These are phyloP conservation scores for Xerocomellus dryophilus DNA, from an alignment of 768 basidiomycete genomes.

Conservation along the genomic window DNA sequence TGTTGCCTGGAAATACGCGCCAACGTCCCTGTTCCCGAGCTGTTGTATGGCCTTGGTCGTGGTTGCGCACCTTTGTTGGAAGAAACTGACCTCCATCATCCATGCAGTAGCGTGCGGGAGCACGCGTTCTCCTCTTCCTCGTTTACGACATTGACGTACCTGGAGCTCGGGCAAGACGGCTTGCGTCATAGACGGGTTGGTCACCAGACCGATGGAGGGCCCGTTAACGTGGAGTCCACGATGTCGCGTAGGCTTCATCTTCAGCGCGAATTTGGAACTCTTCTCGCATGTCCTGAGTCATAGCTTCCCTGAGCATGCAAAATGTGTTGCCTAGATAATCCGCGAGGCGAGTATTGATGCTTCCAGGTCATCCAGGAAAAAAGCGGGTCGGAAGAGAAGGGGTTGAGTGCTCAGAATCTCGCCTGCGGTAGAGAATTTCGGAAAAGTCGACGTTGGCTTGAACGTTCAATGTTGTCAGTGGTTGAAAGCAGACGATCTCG, in stretches of 20 bases:
- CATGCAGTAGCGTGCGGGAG: constrained; percentile 7
- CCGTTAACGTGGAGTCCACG: constrained; percentile 40
- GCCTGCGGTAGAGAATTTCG: constrained; percentile 59
- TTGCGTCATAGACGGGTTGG: no score
- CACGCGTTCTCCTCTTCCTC: constrained; percentile 15
- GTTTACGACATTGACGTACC: constrained; percentile 20
- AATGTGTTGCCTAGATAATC: constrained; percentile 65
- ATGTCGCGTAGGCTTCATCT: constrained; percentile 40
- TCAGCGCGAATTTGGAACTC: constrained; percentile 46
- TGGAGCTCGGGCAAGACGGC: constrained; percentile 19
- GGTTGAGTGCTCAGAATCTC: constrained; percentile 48
- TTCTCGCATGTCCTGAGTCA: constrained; percentile 57
- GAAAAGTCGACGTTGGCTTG: constrained; percentile 30
- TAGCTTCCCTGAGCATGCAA: constrained; percentile 62
- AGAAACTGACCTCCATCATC: constrained; percentile 26
- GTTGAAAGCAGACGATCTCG: no score
- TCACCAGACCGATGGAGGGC: constrained; percentile 26
- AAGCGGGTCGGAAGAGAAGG: constrained; percentile 50
- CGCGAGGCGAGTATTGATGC: constrained; percentile 38
- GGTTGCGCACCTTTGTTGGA: constrained; percentile 24
- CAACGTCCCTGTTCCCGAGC: constrained; percentile 21
- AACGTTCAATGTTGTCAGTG: no score
- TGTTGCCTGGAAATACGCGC: constrained; percentile 26
- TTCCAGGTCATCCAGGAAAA: constrained; percentile 44
- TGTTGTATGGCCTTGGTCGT: constrained; percentile 22